A percentile compares a stretch with the other conserved stretches of the same genome.
phyloP scores from a whole-genome alignment of 2,329 filamentous ascomycete species.

The Trichophyton simii region DNA sequence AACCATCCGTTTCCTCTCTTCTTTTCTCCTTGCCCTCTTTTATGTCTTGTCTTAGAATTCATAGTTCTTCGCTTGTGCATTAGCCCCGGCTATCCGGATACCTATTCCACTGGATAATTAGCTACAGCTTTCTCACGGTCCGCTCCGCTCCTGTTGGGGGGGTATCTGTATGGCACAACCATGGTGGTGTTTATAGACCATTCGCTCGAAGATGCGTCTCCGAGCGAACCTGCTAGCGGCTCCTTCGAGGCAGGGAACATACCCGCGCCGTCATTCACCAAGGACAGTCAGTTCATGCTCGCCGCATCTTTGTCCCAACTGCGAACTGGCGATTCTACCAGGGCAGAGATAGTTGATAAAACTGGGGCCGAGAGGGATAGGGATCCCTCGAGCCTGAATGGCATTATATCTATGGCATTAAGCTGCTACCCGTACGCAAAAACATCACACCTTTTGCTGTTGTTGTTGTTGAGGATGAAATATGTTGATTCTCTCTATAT shows the following conservation, averaged over 20 bases:
- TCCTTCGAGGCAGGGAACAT: background rate
- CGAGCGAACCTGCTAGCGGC: background rate
- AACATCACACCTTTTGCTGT: background rate
- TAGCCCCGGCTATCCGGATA: background rate
- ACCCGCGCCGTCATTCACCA: background rate
- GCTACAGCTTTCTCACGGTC: background rate
- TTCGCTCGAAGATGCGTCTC: constrained; percentile 23
- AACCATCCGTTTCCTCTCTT: background rate
- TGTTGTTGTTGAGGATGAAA: background rate
- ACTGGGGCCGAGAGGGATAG: background rate
- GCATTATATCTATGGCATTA: constrained; percentile 26
- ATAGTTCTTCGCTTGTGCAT: background rate
- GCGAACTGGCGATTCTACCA: constrained; percentile 20
- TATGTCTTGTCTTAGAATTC: background rate
- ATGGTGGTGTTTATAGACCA: constrained; percentile 40
- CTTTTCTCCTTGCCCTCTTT: background rate
- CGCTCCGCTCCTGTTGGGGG: background rate
- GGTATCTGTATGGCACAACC: constrained; percentile 14
- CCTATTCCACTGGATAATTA: background rate
- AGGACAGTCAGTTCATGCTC: background rate
- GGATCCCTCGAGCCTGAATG: constrained; percentile 6
- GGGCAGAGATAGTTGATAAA: constrained; percentile 7
- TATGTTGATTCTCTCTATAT: background rate
- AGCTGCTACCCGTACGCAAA: constrained; percentile 38
- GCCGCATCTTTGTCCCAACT: background rate